These are phyloP conservation scores for Radiomyces spectabilis DNA, from an alignment of 192 early-diverging fungal genomes.

Conservation along the genomic window DNA sequence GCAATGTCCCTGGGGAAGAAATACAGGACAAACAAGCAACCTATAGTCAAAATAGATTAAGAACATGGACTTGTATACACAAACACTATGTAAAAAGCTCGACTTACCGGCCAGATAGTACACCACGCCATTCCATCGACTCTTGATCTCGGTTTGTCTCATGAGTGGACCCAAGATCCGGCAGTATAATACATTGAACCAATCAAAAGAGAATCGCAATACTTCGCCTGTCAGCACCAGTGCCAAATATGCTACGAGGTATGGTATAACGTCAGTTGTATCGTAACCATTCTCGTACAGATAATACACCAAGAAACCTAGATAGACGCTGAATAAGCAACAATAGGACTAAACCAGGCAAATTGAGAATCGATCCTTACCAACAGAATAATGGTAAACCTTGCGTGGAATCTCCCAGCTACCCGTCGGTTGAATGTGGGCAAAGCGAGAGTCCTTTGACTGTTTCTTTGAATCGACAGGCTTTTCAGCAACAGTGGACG, in stretches of 20 bases:
- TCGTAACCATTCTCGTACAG: constrained; percentile 14
- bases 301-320: constrained; percentile 33
- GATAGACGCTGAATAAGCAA: background rate
- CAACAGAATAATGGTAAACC: constrained; percentile 35
- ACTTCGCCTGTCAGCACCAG: constrained; percentile 23
- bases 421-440: constrained; percentile 20
- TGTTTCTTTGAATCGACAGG: too few species aligned
- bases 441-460: constrained; percentile 5
- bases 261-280: constrained; percentile 7
- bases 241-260: constrained; percentile 7
- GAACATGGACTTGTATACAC: background rate
- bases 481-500: too few species aligned
- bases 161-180: constrained; percentile 31
- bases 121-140: constrained; percentile 29
- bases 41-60: background rate
- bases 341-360: background rate
- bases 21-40: constrained; percentile 22
- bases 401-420: constrained; percentile 38
- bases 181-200: constrained; percentile 31
- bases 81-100: background rate
- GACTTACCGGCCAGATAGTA: constrained; percentile 32
- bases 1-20: constrained; percentile 31
- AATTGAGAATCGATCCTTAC: constrained; percentile 11
- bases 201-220: constrained; percentile 26
- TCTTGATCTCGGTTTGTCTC: constrained; percentile 30